phyloP scores from a whole-genome alignment of 2,329 filamentous ascomycete species.

The Paecilomyces niveus region DNA sequence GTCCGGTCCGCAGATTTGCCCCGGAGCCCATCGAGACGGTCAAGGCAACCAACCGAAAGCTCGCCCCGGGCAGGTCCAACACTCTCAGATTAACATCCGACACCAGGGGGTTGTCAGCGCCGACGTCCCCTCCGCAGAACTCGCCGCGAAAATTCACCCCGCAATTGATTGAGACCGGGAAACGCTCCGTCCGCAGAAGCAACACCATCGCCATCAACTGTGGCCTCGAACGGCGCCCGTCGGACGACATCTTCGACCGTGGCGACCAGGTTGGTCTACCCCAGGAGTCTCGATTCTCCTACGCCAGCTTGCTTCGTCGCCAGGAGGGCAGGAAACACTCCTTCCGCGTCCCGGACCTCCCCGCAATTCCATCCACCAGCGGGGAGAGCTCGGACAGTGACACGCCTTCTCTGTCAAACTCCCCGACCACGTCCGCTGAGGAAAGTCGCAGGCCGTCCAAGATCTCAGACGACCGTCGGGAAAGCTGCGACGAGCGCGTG shows the following conservation, averaged over 20 bases:
- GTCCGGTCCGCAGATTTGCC: neutral
- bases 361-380: constrained; percentile 56
- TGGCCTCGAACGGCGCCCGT: constrained; percentile 51
- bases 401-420: constrained; percentile 40
- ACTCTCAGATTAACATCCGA: neutral
- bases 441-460: constrained; percentile 28
- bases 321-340: constrained; percentile 44
- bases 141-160: constrained; percentile 58
- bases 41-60: neutral
- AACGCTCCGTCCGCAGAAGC: constrained; percentile 60
- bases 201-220: constrained; percentile 55
- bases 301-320: constrained; percentile 32
- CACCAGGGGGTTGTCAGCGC: neutral
- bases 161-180: constrained; percentile 73
- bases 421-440: constrained; percentile 15
- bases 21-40: constrained; percentile 4
- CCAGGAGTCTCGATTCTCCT: constrained; percentile 39
- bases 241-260: neutral
- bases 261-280: constrained; percentile 10
- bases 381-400: constrained; percentile 40
- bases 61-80: neutral
- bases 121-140: constrained; percentile 2
- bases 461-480: constrained; percentile 23
- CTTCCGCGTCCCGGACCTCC: constrained; percentile 54
- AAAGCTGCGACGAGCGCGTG: constrained; percentile 68